A percentile compares a stretch with the other conserved stretches of the same genome.
Evolutionary conservation across 352 stramenopile species (phyloP).

Genomic region (Globisporangium paroecandrum): DNA sequence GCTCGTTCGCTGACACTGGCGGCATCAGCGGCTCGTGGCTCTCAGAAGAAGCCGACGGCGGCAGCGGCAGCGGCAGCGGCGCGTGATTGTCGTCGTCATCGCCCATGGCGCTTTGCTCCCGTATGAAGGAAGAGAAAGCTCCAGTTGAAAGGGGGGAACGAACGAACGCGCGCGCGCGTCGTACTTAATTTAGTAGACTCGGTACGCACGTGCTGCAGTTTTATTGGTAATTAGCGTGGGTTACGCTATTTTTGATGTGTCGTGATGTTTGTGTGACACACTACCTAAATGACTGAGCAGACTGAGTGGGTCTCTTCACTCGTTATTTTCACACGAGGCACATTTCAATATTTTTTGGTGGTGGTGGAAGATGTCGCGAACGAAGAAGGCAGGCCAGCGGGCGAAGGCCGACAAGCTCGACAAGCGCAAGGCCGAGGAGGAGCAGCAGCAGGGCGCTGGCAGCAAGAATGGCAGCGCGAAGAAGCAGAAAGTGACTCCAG

Average conservation of each 20-base stretch:
- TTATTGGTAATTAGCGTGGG: neutral
- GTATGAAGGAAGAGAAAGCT: slow-evolving; percentile 8
- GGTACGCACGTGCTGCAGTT: neutral
- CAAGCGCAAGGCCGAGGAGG: slow-evolving; percentile 14
- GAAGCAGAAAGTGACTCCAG: slow-evolving; percentile 12
- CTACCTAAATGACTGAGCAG: neutral
- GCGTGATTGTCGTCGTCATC: neutral
- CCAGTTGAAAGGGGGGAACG: slow-evolving; percentile 16
- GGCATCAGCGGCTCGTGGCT: neutral
- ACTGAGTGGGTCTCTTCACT: neutral
- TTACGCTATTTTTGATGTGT: neutral
- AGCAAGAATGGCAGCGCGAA: slow-evolving; percentile 6
- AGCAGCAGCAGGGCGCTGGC: neutral
- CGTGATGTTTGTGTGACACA: neutral
- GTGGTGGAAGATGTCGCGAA: slow-evolving; percentile 12
- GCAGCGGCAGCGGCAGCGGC: too few relatives aligned
- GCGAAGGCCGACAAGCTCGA: slow-evolving; percentile 9
- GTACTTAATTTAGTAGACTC: neutral
- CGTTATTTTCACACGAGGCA: neutral
- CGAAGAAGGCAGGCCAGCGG: slow-evolving; percentile 34
- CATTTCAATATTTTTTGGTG: slow-evolving; percentile 3
- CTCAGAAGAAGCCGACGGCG: neutral
- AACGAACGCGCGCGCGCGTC: neutral
- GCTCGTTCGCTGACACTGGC: neutral
- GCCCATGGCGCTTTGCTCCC: neutral